These are phyloP conservation scores for Zygosaccharomyces sapae DNA, from an alignment of 1,139 yeast species.

Conservation along the genomic window DNA sequence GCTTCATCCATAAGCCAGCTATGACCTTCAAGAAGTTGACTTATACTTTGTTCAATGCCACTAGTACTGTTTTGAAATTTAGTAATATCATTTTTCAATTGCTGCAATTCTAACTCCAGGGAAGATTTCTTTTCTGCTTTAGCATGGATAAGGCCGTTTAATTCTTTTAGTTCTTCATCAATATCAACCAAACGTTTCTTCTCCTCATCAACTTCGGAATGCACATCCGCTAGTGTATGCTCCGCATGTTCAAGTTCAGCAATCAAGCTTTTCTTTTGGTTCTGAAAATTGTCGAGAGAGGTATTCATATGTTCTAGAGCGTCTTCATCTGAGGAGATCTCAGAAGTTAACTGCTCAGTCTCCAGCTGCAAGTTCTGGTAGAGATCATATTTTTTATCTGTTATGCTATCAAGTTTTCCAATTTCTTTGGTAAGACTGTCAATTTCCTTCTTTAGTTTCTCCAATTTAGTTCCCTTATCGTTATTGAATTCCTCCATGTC, in stretches of 20 bases:
- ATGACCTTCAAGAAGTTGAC: slow-evolving; percentile 50
- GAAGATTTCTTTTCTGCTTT: slow-evolving; percentile 53
- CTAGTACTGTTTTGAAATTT: slow-evolving; percentile 47
- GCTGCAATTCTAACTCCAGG: slow-evolving; percentile 53
- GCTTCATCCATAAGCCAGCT: slow-evolving; percentile 72
- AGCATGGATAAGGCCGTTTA: slow-evolving; percentile 48
- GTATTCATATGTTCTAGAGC: slow-evolving; percentile 39
- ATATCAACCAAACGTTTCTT: slow-evolving; percentile 61
- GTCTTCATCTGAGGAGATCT: slow-evolving; percentile 47
- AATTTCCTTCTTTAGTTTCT: slow-evolving; percentile 59
- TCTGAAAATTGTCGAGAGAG: slow-evolving; percentile 41
- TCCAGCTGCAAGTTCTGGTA: slow-evolving; percentile 72
- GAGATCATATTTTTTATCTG: slow-evolving; percentile 47
- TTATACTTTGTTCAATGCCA: slow-evolving; percentile 43
- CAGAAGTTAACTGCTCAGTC: slow-evolving; percentile 62
- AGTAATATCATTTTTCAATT: slow-evolving; percentile 60
- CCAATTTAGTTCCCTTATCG: slow-evolving; percentile 77
- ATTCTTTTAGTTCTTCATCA: slow-evolving; percentile 71
- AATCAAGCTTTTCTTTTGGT: slow-evolving; percentile 36
- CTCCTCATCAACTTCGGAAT: slow-evolving; percentile 45
- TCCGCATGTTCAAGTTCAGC: slow-evolving; percentile 30
- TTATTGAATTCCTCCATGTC: slow-evolving; percentile 80
- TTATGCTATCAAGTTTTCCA: slow-evolving; percentile 40
- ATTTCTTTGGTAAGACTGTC: slow-evolving; percentile 40
- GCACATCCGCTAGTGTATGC: slow-evolving; percentile 14